Evolutionary conservation across 2,329 filamentous ascomycete species (phyloP).

Genomic region (Apiospora koreana): DNA sequence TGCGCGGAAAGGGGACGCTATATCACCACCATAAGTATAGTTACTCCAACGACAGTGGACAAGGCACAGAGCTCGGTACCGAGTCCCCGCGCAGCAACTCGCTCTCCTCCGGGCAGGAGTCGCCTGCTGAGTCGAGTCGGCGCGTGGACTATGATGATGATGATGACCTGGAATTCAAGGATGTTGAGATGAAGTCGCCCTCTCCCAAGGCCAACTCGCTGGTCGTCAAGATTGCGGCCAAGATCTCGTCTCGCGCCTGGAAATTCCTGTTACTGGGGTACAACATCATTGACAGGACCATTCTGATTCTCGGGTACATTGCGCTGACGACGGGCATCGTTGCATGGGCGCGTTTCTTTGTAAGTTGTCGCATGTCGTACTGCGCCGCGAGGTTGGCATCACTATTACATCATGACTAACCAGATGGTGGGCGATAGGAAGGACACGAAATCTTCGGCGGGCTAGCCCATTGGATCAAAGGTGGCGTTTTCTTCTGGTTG

Average conservation of each 20-base stretch:
- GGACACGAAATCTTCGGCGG: conserved; percentile 74
- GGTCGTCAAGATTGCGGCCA: conserved; percentile 51
- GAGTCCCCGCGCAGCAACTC: conserved; percentile 65
- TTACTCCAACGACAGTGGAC: conserved; percentile 70
- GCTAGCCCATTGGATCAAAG: conserved; percentile 91
- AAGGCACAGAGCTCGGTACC: conserved; percentile 71
- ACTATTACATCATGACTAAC: conserved; percentile 15
- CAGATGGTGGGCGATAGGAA: conserved; percentile 51
- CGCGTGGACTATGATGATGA: conserved; percentile 53
- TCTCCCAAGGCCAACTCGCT: conserved; percentile 50
- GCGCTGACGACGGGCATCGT: conserved; percentile 71
- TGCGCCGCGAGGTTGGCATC: conserved; percentile 14
- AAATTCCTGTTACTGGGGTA: conserved; percentile 61
- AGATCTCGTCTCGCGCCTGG: conserved; percentile 59
- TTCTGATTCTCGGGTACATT: conserved; percentile 77
- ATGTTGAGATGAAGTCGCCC: conserved; percentile 45
- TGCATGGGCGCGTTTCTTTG: conserved; percentile 81
- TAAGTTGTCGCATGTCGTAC: conserved; percentile 48
- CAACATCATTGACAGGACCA: conserved; percentile 71
- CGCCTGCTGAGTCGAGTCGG: conserved; percentile 36
- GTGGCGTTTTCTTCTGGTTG: conserved; percentile 93
- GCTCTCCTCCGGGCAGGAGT: conserved; percentile 57
- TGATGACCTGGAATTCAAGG: conserved; percentile 38
- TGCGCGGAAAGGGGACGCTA: conserved; percentile 40
- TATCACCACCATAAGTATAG: conserved; percentile 45